phyloP scores from a whole-genome alignment of 1,284 basidiomycete species.

The Rhodotorula sp. region DNA sequence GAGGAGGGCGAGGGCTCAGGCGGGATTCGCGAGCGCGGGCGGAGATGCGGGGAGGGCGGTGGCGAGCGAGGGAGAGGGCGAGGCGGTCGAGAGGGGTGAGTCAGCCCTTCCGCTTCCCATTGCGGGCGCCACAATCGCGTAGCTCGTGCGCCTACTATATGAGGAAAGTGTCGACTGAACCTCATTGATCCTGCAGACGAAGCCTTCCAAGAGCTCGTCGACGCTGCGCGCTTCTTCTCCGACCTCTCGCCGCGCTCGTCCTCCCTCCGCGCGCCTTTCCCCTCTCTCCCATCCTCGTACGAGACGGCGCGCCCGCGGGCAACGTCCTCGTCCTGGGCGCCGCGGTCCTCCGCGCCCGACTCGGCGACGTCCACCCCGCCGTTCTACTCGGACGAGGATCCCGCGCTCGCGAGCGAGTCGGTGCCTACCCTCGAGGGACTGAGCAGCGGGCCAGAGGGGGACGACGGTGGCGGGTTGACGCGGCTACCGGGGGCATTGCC shows the following conservation, averaged over 20 bases:
- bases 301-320: constrained; percentile 5
- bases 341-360: background rate
- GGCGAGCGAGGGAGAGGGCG: constrained; percentile 10
- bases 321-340: background rate
- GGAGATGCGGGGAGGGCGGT: background rate
- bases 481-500: background rate
- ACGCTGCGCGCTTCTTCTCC: constrained; percentile 28
- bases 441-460: constrained; percentile 12
- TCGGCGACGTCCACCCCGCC: background rate
- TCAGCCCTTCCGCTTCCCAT: too few relatives aligned
- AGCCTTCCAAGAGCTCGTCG: constrained; percentile 29
- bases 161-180: background rate
- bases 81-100: constrained; percentile 9
- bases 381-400: constrained; percentile 3
- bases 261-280: background rate
- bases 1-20: constrained; percentile 18
- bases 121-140: too few relatives aligned
- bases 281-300: constrained; percentile 11
- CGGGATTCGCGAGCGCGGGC: background rate
- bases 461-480: background rate
- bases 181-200: constrained; percentile 6
- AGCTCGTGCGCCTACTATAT: background rate
- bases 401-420: constrained; percentile 21
- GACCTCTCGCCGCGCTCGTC: constrained; percentile 31
- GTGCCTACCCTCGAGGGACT: constrained; percentile 27